Evolutionary conservation across 2,329 filamentous ascomycete genomes (phyloP).

Genomic region (Xylaria sp.): DNA sequence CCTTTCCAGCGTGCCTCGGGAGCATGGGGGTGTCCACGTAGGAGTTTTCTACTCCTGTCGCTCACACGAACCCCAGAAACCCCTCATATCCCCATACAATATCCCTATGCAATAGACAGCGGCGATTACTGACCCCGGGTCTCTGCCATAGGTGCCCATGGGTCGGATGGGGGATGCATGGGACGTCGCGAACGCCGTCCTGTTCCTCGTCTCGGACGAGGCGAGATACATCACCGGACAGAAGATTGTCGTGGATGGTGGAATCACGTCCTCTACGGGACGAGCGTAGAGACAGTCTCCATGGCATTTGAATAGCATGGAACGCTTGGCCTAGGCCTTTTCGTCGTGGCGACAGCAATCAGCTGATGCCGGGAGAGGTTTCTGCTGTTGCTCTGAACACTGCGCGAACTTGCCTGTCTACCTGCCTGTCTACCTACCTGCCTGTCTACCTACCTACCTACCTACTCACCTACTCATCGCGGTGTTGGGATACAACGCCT

Average conservation of each 20-base stretch:
- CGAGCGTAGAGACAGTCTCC: slow-evolving; percentile 24
- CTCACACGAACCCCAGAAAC: not conserved
- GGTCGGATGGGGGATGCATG: slow-evolving; percentile 68
- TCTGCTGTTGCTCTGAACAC: no score
- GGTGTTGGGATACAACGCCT: no score
- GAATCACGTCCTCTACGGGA: slow-evolving; percentile 55
- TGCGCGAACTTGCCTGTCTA: no score
- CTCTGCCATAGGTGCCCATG: slow-evolving; percentile 56
- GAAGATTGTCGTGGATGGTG: slow-evolving; percentile 61
- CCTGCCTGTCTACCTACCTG: no score
- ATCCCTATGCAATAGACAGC: not conserved
- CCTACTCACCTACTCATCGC: no score
- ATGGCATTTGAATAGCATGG: no score
- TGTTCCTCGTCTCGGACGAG: slow-evolving; percentile 68
- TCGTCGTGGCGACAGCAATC: no score
- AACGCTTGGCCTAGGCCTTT: no score
- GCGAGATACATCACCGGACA: slow-evolving; percentile 70
- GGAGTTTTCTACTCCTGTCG: not conserved
- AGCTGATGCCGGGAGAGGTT: no score
- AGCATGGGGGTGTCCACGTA: no score
- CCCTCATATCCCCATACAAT: no score
- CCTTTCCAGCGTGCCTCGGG: not conserved
- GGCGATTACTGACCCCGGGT: not conserved
- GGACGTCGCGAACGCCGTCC: slow-evolving; percentile 66
- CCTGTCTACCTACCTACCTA: no score